Evolutionary conservation across 495 filamentous ascomycete genomes (phyloP).

Genomic region (Penicillium macrosclerotiorum): DNA sequence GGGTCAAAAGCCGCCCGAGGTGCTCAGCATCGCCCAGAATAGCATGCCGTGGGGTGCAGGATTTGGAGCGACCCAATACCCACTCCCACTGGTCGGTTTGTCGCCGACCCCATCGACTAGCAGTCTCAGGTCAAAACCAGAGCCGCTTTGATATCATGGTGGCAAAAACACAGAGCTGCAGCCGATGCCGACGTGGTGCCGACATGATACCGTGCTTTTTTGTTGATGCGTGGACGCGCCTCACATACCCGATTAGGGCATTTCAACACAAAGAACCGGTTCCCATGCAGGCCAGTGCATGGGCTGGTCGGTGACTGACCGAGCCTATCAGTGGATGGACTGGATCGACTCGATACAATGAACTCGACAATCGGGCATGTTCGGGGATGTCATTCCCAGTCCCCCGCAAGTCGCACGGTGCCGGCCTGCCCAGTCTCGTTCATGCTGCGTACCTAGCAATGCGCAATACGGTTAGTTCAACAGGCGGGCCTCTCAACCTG

Average conservation of each 20-base stretch:
- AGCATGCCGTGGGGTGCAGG: conserved; percentile 23
- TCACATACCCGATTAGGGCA: background rate
- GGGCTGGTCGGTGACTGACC: background rate
- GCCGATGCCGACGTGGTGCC: background rate
- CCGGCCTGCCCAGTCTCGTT: background rate
- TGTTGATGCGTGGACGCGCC: background rate
- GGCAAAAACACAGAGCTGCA: conserved; percentile 12
- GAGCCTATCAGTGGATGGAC: background rate
- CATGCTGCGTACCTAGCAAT: background rate
- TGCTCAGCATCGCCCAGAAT: conserved; percentile 17
- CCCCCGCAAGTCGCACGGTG: background rate
- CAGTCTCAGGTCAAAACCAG: conserved; percentile 16
- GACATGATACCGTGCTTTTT: background rate
- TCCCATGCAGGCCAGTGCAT: no score
- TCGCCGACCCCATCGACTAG: conserved; percentile 17
- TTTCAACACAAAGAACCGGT: background rate
- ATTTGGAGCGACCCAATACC: conserved; percentile 5
- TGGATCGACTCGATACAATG: background rate
- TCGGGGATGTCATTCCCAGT: no score
- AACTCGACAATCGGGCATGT: background rate
- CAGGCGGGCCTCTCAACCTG: no score
- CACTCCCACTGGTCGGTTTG: conserved; percentile 14
- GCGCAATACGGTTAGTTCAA: no score
- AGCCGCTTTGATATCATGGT: conserved; percentile 19
- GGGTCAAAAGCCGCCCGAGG: background rate